phyloP scores from a whole-genome alignment of 495 filamentous ascomycete species.

The Trichocladium uniseriatum region DNA sequence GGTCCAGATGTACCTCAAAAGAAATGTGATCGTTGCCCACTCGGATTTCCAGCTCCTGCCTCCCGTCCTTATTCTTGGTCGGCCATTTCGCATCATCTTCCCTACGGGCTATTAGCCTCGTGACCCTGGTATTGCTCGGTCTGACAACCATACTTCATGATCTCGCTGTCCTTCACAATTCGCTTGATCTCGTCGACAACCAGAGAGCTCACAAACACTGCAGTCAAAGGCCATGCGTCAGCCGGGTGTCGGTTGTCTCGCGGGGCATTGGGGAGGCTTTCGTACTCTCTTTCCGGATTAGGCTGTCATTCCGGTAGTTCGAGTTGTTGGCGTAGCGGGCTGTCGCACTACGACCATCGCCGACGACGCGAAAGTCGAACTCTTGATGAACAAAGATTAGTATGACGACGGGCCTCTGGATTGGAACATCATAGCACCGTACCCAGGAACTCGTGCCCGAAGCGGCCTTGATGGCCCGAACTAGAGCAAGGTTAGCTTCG shows the following conservation, averaged over 20 bases:
- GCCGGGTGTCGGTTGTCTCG: neutral
- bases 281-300: constrained; percentile 99
- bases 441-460: constrained; percentile 98
- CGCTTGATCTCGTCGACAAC: constrained; percentile 91
- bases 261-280: constrained; percentile 1
- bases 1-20: constrained; percentile 61
- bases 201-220: constrained; percentile 95
- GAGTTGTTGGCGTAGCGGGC: constrained; percentile 99
- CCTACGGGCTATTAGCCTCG: constrained; percentile 42
- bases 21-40: constrained; percentile 95
- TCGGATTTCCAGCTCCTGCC: constrained; percentile 93
- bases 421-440: constrained; percentile 13
- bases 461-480: constrained; percentile 94
- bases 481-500: constrained; percentile 40
- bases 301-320: constrained; percentile 96
- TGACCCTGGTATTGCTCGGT: neutral
- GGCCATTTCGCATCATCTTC: constrained; percentile 99
- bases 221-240: neutral
- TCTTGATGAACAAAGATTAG: constrained; percentile 54
- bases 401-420: neutral
- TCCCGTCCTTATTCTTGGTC: constrained; percentile 97
- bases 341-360: constrained; percentile 89
- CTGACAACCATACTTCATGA: constrained; percentile 68
- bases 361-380: constrained; percentile 90
- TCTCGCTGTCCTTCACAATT: constrained; percentile 96